Base-by-base conservation (phyloP, 1,284 basidiomycete genomes). In the Moesziomyces parantarcticus region DNA sequence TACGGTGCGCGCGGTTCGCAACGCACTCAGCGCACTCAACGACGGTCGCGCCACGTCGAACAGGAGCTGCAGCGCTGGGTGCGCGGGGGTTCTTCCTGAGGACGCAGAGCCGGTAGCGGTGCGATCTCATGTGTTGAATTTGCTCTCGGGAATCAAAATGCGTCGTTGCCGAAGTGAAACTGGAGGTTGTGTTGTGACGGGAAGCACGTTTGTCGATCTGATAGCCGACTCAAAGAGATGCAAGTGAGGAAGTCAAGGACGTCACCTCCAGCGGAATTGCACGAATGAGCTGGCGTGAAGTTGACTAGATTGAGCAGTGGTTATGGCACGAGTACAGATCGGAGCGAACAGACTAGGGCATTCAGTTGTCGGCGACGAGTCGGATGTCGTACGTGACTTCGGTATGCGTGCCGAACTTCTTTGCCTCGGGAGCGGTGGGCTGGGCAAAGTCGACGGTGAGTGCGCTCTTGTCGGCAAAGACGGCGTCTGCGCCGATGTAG, bases 381-480 rank as follows among this genome's bases (percentile, higher is more conserved):
- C 59, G 48, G 46, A 83, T 80, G 58, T 83, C 61, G 56, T 81
- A 82, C 23, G 58, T 44, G 7, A 83, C 51, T 51, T 83, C 77
- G 43, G 54, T 76, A 45, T 72, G 59, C 18, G 39, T 40, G 0
- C 48, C 54, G 8, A 36, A 45, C 36, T 69, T 58, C 52, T 57
- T 69, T 0, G 66, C 71, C 50, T 65, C 29, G 7, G 58, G 50
- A 53, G 50, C 74, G 29, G 29, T 58, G 48, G 69, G 79, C 53
- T 49, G 32, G 32, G 9, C 67, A 54, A 84, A 84, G 41, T 84
- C 78, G 53, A 84, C 75, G 9, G 83, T 69, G 29, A 84, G 75
- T 22, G 67, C 75, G 51, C 80, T 80, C 74, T 85, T 85, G 67
- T 85, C 84, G 20, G 85, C 85, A 48, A 86, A 85, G 40, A 85